phyloP scores from a whole-genome alignment of 2,329 filamentous ascomycete genomes.

The Cadophora gregata region DNA sequence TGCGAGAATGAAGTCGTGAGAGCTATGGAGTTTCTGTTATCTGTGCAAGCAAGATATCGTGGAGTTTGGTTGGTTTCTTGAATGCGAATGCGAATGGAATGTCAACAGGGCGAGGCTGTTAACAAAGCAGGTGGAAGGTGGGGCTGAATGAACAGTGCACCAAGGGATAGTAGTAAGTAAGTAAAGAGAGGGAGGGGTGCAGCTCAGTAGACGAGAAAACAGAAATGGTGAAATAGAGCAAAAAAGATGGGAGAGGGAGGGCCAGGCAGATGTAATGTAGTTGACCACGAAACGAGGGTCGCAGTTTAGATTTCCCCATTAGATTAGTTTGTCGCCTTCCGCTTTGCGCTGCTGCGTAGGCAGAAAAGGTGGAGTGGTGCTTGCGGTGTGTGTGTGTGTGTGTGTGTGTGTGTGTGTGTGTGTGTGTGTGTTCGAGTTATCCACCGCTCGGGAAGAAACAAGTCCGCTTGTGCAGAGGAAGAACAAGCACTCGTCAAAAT shows the following conservation, averaged over 20 bases:
- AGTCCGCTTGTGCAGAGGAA: not conserved
- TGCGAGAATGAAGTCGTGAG: not conserved
- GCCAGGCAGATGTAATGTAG: not conserved
- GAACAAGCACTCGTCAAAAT: not conserved
- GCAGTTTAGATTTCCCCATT: conserved; percentile 18
- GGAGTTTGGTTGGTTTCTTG: not conserved
- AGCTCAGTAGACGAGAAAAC: not conserved
- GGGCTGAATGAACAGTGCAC: not conserved
- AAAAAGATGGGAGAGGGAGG: not conserved
- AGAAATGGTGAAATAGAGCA: not conserved
- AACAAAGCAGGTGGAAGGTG: not conserved
- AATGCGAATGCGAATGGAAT: not conserved
- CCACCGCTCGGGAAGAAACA: conserved; percentile 1
- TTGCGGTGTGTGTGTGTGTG: not conserved
- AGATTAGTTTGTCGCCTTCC: conserved; percentile 14
- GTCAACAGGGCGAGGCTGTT: conserved; percentile 13
- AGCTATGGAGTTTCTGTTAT: not conserved
- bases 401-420: not conserved
- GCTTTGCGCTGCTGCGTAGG: not conserved
- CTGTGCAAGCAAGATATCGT: not conserved
- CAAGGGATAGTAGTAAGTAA: not conserved
- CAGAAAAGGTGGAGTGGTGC: not conserved
- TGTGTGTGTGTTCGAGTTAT: not conserved
- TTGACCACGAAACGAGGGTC: not conserved
- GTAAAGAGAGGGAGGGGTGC: not conserved